Conservation (phyloP, 768 basidiomycete genomes). For the Lenzites betulinus region DNA sequence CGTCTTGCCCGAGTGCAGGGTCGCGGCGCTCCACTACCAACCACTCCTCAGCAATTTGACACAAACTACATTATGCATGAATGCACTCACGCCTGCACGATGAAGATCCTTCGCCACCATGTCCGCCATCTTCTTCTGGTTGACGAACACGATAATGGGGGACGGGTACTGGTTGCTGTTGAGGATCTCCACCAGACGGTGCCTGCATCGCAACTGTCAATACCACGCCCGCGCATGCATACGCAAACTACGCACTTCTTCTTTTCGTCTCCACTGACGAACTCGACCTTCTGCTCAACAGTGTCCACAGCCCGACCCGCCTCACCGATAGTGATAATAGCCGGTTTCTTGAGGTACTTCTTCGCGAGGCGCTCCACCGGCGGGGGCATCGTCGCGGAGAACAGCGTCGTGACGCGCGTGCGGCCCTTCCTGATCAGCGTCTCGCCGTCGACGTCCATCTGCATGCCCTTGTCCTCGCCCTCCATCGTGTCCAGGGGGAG, state of each 20-base stretch:
- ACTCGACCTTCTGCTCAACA: slow-evolving; percentile 95
- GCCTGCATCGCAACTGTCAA: slow-evolving; percentile 46
- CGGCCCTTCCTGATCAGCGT: slow-evolving; percentile 72
- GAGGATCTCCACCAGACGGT: slow-evolving; percentile 87
- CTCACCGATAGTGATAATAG: slow-evolving; percentile 96
- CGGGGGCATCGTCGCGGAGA: slow-evolving; percentile 98
- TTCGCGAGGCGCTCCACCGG: slow-evolving; percentile 93
- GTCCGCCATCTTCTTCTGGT: slow-evolving; percentile 99
- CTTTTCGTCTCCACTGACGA: slow-evolving; percentile 91
- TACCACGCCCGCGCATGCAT: neutral
- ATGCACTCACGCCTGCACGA: slow-evolving; percentile 75
- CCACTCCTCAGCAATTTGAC: neutral
- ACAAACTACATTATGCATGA: neutral
- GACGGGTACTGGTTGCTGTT: slow-evolving; percentile 80
- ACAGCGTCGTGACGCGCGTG: slow-evolving; percentile 91
- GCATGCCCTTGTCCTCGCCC: slow-evolving; percentile 75
- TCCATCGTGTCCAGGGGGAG: slow-evolving; percentile 86
- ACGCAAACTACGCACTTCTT: slow-evolving; percentile 69
- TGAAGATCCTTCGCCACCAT: slow-evolving; percentile 95
- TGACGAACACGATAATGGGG: slow-evolving; percentile 98
- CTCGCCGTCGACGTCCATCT: slow-evolving; percentile 77
- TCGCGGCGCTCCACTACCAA: slow-evolving; percentile 81
- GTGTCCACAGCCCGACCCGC: slow-evolving; percentile 98
- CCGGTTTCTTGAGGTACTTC: slow-evolving; percentile 92
- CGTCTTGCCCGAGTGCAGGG: slow-evolving; percentile 95